phyloP scores from a whole-genome alignment of 2,329 filamentous ascomycete genomes.

The Ascosphaera apis region DNA sequence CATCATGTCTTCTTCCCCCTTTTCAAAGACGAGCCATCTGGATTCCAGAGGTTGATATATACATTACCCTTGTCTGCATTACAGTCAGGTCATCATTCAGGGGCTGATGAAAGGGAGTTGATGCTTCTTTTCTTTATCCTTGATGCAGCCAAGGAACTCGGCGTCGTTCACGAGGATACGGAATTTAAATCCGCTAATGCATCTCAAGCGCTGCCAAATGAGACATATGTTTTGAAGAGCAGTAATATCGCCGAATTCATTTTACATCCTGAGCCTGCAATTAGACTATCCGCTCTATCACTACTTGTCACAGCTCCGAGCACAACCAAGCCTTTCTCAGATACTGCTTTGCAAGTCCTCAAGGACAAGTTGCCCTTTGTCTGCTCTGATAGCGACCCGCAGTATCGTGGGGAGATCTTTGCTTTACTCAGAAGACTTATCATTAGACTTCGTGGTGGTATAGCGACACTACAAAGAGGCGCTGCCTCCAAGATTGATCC shows the following conservation, averaged over 20 bases:
- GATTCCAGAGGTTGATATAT: slow-evolving; percentile 28
- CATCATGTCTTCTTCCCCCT: slow-evolving; percentile 16
- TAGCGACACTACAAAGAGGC: neutral
- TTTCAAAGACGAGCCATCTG: slow-evolving; percentile 12
- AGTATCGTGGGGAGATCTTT: slow-evolving; percentile 61
- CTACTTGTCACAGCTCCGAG: slow-evolving; percentile 55
- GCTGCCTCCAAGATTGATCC: neutral
- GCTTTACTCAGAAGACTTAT: slow-evolving; percentile 54
- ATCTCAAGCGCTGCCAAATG: slow-evolving; percentile 3
- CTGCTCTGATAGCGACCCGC: slow-evolving; percentile 66
- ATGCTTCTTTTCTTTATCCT: slow-evolving; percentile 43
- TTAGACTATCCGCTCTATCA: slow-evolving; percentile 60
- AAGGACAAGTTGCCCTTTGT: slow-evolving; percentile 43
- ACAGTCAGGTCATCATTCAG: slow-evolving; percentile 22
- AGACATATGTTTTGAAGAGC: slow-evolving; percentile 14
- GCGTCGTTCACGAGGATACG: slow-evolving; percentile 46
- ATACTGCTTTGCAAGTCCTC: slow-evolving; percentile 37
- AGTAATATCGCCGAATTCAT: slow-evolving; percentile 16
- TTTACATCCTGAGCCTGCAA: slow-evolving; percentile 31
- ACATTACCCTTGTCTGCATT: slow-evolving; percentile 30
- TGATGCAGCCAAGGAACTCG: slow-evolving; percentile 46
- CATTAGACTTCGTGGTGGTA: slow-evolving; percentile 46
- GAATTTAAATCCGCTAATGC: slow-evolving; percentile 8
- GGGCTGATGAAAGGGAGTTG: slow-evolving; percentile 29
- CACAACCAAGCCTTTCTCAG: slow-evolving; percentile 48